Conservation (phyloP, 2,329 filamentous ascomycete species). For the Colletotrichum gloeosporioides region DNA sequence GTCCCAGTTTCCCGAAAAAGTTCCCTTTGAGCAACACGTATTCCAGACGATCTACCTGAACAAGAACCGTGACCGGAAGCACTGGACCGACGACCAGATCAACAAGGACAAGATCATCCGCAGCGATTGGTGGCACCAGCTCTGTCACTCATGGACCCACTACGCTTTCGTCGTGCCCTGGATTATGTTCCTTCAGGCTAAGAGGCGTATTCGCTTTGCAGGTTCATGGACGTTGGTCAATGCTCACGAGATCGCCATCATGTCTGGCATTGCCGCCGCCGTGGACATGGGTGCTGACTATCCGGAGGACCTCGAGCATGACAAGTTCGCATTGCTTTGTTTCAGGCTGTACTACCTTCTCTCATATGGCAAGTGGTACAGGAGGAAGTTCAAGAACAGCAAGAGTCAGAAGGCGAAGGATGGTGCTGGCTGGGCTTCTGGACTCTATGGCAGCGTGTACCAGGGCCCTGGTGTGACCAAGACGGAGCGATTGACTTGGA, state of each 20-base stretch:
- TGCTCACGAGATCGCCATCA: constrained; percentile 70
- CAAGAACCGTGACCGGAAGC: constrained; percentile 55
- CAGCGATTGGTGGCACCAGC: constrained; percentile 67
- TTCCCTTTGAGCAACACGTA: constrained; percentile 41
- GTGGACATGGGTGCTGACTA: constrained; percentile 71
- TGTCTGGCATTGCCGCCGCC: constrained; percentile 71
- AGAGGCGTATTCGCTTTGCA: constrained; percentile 64
- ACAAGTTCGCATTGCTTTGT: constrained; percentile 63
- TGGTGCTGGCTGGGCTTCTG: constrained; percentile 61
- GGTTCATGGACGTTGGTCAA: constrained; percentile 71
- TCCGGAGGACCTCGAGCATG: constrained; percentile 66
- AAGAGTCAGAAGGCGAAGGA: constrained; percentile 44
- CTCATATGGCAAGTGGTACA: constrained; percentile 67
- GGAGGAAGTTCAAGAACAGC: constrained; percentile 34
- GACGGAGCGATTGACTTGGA: constrained; percentile 58
- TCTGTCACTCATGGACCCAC: constrained; percentile 64
- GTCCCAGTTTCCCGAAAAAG: constrained; percentile 62
- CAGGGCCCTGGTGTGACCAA: constrained; percentile 60
- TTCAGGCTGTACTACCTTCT: constrained; percentile 68
- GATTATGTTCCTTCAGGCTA: constrained; percentile 70
- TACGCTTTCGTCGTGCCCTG: constrained; percentile 67
- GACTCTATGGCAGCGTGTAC: constrained; percentile 65
- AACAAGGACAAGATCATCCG: constrained; percentile 58
- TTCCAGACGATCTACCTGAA: constrained; percentile 60
- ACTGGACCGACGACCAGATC: constrained; percentile 62